These are phyloP conservation scores for Melampsora americana DNA, from an alignment of 1,284 basidiomycete genomes.

Conservation along the genomic window DNA sequence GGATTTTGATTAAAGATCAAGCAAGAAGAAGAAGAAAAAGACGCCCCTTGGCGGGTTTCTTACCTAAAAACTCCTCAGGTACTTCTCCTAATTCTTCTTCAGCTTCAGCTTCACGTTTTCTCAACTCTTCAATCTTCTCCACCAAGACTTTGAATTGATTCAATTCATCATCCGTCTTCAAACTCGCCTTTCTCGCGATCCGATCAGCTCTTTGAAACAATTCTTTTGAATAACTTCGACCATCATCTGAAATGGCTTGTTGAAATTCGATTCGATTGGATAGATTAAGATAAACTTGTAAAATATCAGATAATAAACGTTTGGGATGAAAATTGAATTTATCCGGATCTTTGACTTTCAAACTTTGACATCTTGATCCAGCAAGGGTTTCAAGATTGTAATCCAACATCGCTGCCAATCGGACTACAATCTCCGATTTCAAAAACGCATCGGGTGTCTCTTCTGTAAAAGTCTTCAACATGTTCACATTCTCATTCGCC, in stretches of 20 bases:
- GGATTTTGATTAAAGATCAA: too few species aligned
- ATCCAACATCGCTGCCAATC: slow-evolving; percentile 95
- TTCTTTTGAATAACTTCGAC: slow-evolving; percentile 80
- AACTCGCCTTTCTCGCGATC: slow-evolving; percentile 64
- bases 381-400: slow-evolving; percentile 88
- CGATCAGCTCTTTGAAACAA: slow-evolving; percentile 77
- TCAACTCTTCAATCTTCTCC: slow-evolving; percentile 77
- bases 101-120: slow-evolving; percentile 73
- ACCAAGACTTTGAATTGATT: slow-evolving; percentile 71
- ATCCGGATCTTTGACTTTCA: slow-evolving; percentile 81
- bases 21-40: too few species aligned
- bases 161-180: slow-evolving; percentile 80
- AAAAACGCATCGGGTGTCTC: slow-evolving; percentile 90
- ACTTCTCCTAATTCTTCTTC: slow-evolving; percentile 83
- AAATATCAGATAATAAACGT: slow-evolving; percentile 68
- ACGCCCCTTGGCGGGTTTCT: too few species aligned
- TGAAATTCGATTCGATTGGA: slow-evolving; percentile 75
- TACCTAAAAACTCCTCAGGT: slow-evolving; percentile 91
- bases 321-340: slow-evolving; percentile 87
- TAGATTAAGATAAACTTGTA: slow-evolving; percentile 83
- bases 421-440: slow-evolving; percentile 92
- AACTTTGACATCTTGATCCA: slow-evolving; percentile 74
- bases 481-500: slow-evolving; percentile 78
- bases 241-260: slow-evolving; percentile 85
- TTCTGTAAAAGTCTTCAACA: slow-evolving; percentile 86